A percentile compares a stretch with the other conserved stretches of the same genome.
Conservation (phyloP, 306 rosid species). For the Prunus campanulata region DNA sequence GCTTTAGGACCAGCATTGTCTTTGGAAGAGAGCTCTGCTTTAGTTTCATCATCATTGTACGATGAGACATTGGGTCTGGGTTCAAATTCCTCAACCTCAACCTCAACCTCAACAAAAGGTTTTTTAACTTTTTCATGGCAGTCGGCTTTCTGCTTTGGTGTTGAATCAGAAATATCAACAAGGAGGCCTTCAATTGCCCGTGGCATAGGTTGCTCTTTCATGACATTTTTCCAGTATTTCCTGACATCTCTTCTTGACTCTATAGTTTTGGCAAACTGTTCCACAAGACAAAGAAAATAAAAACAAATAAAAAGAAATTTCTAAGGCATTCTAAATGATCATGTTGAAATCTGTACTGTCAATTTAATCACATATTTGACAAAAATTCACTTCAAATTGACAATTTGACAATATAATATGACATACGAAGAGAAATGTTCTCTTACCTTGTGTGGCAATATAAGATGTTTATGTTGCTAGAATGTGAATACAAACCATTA, state of each 20-base stretch:
- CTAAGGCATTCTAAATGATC: neutral
- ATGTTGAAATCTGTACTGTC: too few species aligned
- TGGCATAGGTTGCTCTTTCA: slow-evolving; percentile 18
- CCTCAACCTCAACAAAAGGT: neutral
- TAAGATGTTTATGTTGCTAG: too few species aligned
- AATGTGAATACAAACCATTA: too few species aligned
- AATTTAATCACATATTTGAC: too few species aligned
- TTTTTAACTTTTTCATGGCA: slow-evolving; percentile 6
- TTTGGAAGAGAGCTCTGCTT: neutral
- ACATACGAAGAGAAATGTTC: too few species aligned
- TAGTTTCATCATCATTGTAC: slow-evolving; percentile 4
- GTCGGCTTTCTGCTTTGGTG: neutral
- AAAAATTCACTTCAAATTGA: too few species aligned
- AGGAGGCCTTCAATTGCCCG: slow-evolving; percentile 19
- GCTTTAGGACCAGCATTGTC: neutral
- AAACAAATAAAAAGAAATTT: neutral
- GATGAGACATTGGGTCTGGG: slow-evolving; percentile 4
- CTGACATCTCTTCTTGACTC: slow-evolving; percentile 19
- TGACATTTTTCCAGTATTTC: neutral
- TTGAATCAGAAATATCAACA: neutral
- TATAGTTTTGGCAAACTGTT: neutral
- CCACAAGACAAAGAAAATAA: neutral
- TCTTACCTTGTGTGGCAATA: too few species aligned
- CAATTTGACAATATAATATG: too few species aligned
- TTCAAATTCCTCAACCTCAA: slow-evolving; percentile 10